Conservation (phyloP, 169 alveolate species). For the Perkinsus chesapeaki region DNA sequence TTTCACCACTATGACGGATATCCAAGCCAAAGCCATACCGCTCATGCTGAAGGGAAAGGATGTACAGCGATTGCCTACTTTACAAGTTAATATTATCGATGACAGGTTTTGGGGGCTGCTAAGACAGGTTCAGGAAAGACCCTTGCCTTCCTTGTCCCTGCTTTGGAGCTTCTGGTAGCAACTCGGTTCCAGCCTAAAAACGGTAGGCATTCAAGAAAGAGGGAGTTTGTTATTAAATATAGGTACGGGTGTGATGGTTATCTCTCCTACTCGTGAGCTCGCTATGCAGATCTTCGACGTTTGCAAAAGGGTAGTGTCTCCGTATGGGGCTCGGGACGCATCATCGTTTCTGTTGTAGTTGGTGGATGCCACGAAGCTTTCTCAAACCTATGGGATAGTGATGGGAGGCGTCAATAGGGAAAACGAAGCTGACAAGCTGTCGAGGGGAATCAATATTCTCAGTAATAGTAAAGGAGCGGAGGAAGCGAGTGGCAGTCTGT, state of each 20-base stretch:
- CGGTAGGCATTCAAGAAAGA: slow-evolving; percentile 82
- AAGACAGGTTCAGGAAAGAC: slow-evolving; percentile 94
- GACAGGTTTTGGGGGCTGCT: not conserved
- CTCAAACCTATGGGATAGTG: slow-evolving; percentile 92
- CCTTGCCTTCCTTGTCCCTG: slow-evolving; percentile 94
- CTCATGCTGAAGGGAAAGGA: slow-evolving; percentile 93
- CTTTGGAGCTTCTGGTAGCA: slow-evolving; percentile 86
- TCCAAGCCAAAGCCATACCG: slow-evolving; percentile 94
- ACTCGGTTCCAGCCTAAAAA: slow-evolving; percentile 83
- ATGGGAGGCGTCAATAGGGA: slow-evolving; percentile 97
- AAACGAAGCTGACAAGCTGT: slow-evolving; percentile 89
- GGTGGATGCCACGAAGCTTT: not conserved
- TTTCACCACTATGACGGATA: slow-evolving; percentile 86
- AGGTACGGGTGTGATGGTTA: slow-evolving; percentile 31
- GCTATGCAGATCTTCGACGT: slow-evolving; percentile 95
- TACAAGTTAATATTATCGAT: slow-evolving; percentile 21
- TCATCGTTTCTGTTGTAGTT: not conserved
- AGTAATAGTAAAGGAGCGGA: not conserved
- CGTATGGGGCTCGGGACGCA: slow-evolving; percentile 35
- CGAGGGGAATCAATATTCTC: slow-evolving; percentile 88
- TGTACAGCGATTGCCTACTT: slow-evolving; percentile 95
- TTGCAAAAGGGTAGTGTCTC: slow-evolving; percentile 77
- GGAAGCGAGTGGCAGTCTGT: not conserved
- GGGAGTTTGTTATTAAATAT: not conserved
- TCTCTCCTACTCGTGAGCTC: slow-evolving; percentile 97